Conservation (phyloP, 257 asterid species). For the Salvia miltiorrhiza region DNA sequence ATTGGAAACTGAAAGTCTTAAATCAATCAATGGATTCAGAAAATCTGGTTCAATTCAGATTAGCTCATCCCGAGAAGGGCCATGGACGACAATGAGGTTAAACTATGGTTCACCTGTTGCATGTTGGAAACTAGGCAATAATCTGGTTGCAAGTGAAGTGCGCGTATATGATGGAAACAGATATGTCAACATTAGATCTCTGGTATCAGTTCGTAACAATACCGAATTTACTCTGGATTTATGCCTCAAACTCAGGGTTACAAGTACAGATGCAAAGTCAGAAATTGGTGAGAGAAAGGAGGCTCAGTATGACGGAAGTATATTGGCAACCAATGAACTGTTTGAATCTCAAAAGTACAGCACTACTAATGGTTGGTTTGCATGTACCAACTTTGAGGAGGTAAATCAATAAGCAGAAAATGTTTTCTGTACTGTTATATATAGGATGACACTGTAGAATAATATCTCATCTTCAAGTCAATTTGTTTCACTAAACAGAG, state of each 20-base stretch:
- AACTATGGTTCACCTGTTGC: slow-evolving; percentile 96
- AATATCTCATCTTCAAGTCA: background rate
- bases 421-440: background rate
- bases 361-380: slow-evolving; percentile 61
- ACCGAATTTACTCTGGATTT: slow-evolving; percentile 67
- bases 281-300: slow-evolving; percentile 29
- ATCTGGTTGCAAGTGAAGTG: slow-evolving; percentile 93
- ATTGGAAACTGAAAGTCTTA: slow-evolving; percentile 37
- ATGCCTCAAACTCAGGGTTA: slow-evolving; percentile 53
- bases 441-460: background rate
- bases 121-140: slow-evolving; percentile 77
- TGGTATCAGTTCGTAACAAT: slow-evolving; percentile 81
- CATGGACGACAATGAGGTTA: slow-evolving; percentile 85
- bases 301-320: slow-evolving; percentile 33
- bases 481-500: slow-evolving; percentile 4
- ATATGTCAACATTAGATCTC: slow-evolving; percentile 72
- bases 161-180: slow-evolving; percentile 65
- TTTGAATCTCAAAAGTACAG: slow-evolving; percentile 71
- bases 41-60: slow-evolving; percentile 73
- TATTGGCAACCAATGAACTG: slow-evolving; percentile 51
- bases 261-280: slow-evolving; percentile 31
- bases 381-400: slow-evolving; percentile 44
- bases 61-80: slow-evolving; percentile 83
- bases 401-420: slow-evolving; percentile 30
- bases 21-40: slow-evolving; percentile 32